phyloP scores from a whole-genome alignment of 345 rosid genomes.

The Gossypium herbaceum region DNA sequence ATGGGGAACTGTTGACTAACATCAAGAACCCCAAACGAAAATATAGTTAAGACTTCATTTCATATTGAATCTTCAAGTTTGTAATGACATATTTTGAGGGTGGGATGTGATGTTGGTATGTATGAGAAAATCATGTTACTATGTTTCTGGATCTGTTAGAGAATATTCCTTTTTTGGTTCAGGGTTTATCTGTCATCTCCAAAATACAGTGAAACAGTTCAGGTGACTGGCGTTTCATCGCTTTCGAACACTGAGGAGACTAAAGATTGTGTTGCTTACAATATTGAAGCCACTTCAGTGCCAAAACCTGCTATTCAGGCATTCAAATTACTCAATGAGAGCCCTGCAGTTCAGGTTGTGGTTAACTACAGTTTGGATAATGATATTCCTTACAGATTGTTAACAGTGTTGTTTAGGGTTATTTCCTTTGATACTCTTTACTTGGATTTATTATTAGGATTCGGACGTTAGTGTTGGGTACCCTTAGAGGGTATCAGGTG shows the following conservation, averaged over 20 bases:
- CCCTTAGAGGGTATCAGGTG: not conserved
- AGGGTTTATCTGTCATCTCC: slow-evolving; percentile 47
- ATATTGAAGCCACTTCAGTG: slow-evolving; percentile 24
- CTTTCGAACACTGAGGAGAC: slow-evolving; percentile 37
- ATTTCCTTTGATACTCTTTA: not conserved
- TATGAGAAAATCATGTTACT: not conserved
- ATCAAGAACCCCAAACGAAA: not conserved
- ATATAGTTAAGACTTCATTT: not conserved
- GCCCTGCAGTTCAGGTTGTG: slow-evolving; percentile 55
- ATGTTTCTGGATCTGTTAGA: not conserved
- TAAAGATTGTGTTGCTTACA: slow-evolving; percentile 19
- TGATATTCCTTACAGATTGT: not conserved
- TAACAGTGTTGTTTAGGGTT: not conserved
- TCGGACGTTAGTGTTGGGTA: not conserved
- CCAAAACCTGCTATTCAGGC: slow-evolving; percentile 57
- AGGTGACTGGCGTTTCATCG: slow-evolving; percentile 22
- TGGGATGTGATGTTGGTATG: not conserved
- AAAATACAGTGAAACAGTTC: slow-evolving; percentile 4
- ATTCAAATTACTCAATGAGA: slow-evolving; percentile 52
- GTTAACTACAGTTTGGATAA: not conserved
- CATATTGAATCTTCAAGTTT: not conserved
- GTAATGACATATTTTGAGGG: not conserved
- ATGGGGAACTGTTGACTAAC: not conserved
- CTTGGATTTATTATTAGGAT: not conserved
- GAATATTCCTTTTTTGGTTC: not conserved